A percentile compares a stretch with the other conserved stretches of the same genome.
Evolutionary conservation across 108 stramenopile genomes (phyloP).

Genomic region (Discostella stelligeroides): DNA sequence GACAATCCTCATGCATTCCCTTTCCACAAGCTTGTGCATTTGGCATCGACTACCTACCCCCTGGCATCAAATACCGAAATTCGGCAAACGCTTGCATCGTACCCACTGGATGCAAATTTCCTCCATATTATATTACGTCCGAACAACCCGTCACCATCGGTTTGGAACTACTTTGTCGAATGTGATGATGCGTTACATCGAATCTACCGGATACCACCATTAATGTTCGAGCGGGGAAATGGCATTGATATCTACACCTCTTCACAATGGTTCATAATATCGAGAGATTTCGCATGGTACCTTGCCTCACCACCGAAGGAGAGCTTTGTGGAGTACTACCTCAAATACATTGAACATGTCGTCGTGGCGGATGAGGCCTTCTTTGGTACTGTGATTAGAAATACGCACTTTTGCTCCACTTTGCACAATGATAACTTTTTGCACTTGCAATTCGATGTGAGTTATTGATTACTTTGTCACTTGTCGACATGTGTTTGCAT

Average conservation of each 20-base stretch:
- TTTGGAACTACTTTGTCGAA: constrained; percentile 96
- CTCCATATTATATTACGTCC: constrained; percentile 80
- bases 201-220: constrained; percentile 80
- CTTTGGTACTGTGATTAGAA: constrained; percentile 91
- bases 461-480: not conserved
- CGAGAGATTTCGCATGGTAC: constrained; percentile 89
- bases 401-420: constrained; percentile 84
- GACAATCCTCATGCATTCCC: constrained; percentile 51
- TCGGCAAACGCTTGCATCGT: constrained; percentile 72
- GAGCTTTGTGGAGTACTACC: constrained; percentile 73
- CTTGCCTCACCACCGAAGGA: constrained; percentile 71
- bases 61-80: constrained; percentile 89
- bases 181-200: constrained; percentile 94
- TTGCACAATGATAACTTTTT: constrained; percentile 91
- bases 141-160: constrained; percentile 56
- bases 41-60: constrained; percentile 92
- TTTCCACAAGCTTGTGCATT: constrained; percentile 87
- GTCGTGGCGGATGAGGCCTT: constrained; percentile 96
- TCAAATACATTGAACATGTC: constrained; percentile 83
- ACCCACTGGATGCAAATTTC: constrained; percentile 88
- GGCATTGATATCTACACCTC: constrained; percentile 85
- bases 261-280: constrained; percentile 94
- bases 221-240: constrained; percentile 55
- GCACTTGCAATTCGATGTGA: constrained; percentile 86
- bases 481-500: not conserved